phyloP scores from a whole-genome alignment of 2,329 filamentous ascomycete species.

The Epichloe sp. region DNA sequence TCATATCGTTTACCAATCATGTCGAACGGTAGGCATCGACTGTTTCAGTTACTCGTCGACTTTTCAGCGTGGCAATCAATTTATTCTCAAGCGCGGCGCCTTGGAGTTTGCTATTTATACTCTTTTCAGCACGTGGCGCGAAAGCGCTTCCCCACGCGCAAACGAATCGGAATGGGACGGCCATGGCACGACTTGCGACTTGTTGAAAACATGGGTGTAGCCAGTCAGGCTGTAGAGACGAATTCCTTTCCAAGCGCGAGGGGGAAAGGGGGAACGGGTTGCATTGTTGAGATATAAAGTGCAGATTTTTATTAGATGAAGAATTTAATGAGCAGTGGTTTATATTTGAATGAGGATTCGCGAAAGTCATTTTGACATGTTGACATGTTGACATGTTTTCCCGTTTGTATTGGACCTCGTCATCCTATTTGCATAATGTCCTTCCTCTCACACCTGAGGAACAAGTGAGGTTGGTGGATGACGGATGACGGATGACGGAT shows the following conservation, averaged over 20 bases:
- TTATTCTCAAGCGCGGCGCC: slow-evolving; percentile 39
- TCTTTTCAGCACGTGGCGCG: slow-evolving; percentile 33
- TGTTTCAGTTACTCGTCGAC: slow-evolving; percentile 30
- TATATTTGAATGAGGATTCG: background rate
- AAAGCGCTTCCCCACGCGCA: slow-evolving; percentile 34
- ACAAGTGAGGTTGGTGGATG: background rate
- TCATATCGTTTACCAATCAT: slow-evolving; percentile 9
- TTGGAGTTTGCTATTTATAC: slow-evolving; percentile 24
- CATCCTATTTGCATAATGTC: background rate
- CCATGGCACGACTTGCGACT: slow-evolving; percentile 13
- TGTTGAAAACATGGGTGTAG: slow-evolving; percentile 2
- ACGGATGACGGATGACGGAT: no score
- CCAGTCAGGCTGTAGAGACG: background rate
- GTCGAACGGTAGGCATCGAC: slow-evolving; percentile 33
- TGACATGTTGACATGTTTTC: no score
- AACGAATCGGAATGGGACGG: slow-evolving; percentile 21
- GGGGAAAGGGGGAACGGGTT: background rate
- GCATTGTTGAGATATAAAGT: background rate
- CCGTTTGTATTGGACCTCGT: no score
- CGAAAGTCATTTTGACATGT: no score
- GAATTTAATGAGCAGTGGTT: background rate
- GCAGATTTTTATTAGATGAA: background rate
- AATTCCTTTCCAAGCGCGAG: background rate
- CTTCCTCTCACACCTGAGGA: no score
- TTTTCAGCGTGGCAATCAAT: slow-evolving; percentile 10